A percentile compares a stretch with the other conserved stretches of the same genome.
Evolutionary conservation across 2,329 filamentous ascomycete species (phyloP).

Genomic region (Emergomyces pasteurianus): DNA sequence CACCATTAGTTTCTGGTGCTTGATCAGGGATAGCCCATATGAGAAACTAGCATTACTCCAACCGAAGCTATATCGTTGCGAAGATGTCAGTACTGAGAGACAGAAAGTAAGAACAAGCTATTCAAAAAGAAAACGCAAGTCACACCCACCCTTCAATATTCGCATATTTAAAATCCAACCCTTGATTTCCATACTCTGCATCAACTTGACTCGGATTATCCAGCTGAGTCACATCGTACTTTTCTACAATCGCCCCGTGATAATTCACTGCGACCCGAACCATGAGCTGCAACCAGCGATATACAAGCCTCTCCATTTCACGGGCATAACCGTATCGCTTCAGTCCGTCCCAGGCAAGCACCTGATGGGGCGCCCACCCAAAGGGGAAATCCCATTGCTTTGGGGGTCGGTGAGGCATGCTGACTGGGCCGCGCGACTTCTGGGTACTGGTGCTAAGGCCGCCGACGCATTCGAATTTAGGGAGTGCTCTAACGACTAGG

Average conservation of each 20-base stretch:
- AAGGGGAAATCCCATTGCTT: slow-evolving; percentile 87
- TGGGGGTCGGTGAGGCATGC: slow-evolving; percentile 59
- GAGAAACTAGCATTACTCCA: slow-evolving; percentile 90
- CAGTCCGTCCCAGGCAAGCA: slow-evolving; percentile 77
- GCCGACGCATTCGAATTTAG: slow-evolving; percentile 66
- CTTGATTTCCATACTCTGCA: slow-evolving; percentile 84
- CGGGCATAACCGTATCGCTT: slow-evolving; percentile 70
- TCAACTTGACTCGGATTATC: slow-evolving; percentile 73
- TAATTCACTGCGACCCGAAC: slow-evolving; percentile 86
- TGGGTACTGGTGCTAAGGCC: slow-evolving; percentile 73
- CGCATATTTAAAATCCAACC: slow-evolving; percentile 58
- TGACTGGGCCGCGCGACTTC: slow-evolving; percentile 60
- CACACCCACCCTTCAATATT: slow-evolving; percentile 1
- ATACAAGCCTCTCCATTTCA: slow-evolving; percentile 57
- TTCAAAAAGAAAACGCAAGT: not conserved
- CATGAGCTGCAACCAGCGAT: slow-evolving; percentile 20
- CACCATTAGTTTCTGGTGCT: slow-evolving; percentile 17
- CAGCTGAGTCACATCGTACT: slow-evolving; percentile 79
- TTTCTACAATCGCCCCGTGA: slow-evolving; percentile 59
- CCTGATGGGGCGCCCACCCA: slow-evolving; percentile 85
- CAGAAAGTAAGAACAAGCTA: not conserved
- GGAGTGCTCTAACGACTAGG: slow-evolving; percentile 62
- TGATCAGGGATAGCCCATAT: slow-evolving; percentile 67
- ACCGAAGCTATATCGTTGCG: slow-evolving; percentile 56
- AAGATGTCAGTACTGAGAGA: slow-evolving; percentile 49